These are phyloP conservation scores for Lentinus tigrinus DNA, from an alignment of 768 basidiomycete species.

Conservation along the genomic window DNA sequence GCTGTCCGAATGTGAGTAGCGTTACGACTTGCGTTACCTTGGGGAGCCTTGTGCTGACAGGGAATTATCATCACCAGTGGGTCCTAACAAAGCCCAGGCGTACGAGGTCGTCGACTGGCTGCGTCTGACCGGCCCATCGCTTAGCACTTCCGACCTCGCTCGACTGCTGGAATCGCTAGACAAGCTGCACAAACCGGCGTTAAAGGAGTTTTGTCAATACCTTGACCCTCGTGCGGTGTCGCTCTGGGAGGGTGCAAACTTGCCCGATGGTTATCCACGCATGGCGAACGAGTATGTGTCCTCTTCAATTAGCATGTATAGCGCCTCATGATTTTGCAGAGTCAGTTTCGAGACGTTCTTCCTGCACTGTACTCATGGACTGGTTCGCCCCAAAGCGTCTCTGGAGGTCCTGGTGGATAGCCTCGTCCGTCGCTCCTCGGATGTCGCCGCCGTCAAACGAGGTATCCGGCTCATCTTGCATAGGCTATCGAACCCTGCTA, in stretches of 20 bases:
- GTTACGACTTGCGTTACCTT: background rate
- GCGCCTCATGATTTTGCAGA: constrained; percentile 10
- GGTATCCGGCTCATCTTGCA: constrained; percentile 41
- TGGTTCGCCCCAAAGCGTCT: constrained; percentile 20
- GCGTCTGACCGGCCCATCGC: constrained; percentile 42
- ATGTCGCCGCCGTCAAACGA: constrained; percentile 33
- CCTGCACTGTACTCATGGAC: constrained; percentile 29
- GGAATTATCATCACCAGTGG: constrained; percentile 32
- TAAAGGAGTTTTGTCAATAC: constrained; percentile 43
- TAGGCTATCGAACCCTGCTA: constrained; percentile 21
- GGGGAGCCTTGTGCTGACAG: background rate
- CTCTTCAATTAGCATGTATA: background rate
- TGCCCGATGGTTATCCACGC: constrained; percentile 25
- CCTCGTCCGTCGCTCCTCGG: constrained; percentile 28
- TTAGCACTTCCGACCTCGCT: constrained; percentile 37
- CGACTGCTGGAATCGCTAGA: constrained; percentile 40
- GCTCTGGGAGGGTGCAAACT: constrained; percentile 41
- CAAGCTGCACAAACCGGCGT: constrained; percentile 40
- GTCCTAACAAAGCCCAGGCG: constrained; percentile 38
- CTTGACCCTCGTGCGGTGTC: constrained; percentile 42
- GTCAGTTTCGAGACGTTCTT: constrained; percentile 47
- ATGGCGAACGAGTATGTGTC: constrained; percentile 30
- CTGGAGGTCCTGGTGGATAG: constrained; percentile 37
- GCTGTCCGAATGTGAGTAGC: constrained; percentile 46
- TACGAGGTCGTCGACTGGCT: constrained; percentile 66